Conservation (phyloP, 2,329 filamentous ascomycete species). For the Cadophora sp. region DNA sequence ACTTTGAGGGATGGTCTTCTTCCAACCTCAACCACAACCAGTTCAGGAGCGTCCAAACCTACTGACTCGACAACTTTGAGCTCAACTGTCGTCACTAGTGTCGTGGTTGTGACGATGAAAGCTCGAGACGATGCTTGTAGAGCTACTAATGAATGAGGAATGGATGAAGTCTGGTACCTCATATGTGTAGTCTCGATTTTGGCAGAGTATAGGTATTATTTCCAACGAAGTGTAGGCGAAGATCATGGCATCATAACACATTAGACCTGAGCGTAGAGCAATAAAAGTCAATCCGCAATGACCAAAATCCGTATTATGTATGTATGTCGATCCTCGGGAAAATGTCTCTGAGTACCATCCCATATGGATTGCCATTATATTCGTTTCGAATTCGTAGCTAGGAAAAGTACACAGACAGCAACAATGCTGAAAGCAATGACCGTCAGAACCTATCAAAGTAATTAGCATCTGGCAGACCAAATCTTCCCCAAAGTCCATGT, state of each 20-base stretch:
- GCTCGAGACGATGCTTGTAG: constrained; percentile 4
- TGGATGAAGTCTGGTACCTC: neutral
- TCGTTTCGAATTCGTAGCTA: constrained; percentile 51
- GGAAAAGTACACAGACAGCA: constrained; percentile 67
- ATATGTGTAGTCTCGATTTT: neutral
- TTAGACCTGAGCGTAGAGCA: neutral
- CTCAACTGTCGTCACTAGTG: neutral
- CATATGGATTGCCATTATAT: neutral
- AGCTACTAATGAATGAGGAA: neutral
- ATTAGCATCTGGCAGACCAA: constrained; percentile 10
- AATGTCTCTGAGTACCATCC: neutral
- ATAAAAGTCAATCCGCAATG: neutral
- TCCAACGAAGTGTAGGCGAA: neutral
- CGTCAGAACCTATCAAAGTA: constrained; percentile 61
- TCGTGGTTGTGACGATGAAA: constrained; percentile 10
- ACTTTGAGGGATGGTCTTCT: neutral
- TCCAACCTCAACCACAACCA: neutral
- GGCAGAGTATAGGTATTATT: neutral
- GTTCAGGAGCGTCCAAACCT: neutral
- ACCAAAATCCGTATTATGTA: neutral
- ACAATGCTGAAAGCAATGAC: constrained; percentile 68
- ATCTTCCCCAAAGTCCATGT: neutral
- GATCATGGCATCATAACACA: neutral
- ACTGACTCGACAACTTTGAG: neutral
- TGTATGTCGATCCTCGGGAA: neutral